Base-by-base conservation (phyloP, 768 basidiomycete genomes). In the Termitomyces heimii region DNA sequence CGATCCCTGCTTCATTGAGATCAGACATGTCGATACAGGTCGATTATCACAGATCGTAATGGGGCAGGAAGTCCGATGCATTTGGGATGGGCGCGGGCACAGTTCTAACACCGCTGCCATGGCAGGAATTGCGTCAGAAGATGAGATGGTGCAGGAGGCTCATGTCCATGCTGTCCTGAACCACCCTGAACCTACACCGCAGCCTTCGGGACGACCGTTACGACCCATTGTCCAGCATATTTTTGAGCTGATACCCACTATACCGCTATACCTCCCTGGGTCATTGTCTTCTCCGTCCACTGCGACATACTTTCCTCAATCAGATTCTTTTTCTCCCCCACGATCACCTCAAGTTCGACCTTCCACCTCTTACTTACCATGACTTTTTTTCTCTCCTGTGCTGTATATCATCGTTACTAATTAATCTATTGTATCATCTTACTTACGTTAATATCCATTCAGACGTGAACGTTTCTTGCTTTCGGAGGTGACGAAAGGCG, bases 141-240 rank as follows among this genome's bases (percentile, higher is more conserved):
- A 68, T 69, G 82, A 77, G 13, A 81, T 85, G 67, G 78, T 80
- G 37, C 90, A 90, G 64, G 93, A 95, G 58, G 84, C 92, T 3
- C 82, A 85, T 39, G 84, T 97, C 18, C 94, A 97, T 61, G 89
- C 85, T 6, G 92, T 94, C 31, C 89, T 91, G 84, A 87, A 85
- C 45, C 77, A 83, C 1, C 69, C 75, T 1, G 82, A 80, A 54
- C 64, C 69, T 14, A 75, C 81, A 0, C 62, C 69, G 5, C 76
- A 73, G 39, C 66, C 77, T 46, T 67, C 72, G 18, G 75, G 75
- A 13, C 67, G 73, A 49, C 63, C 67, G 26, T 64, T 69, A 28
- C 77, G 85, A 10, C 78, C 82, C 29, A 70, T 82, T 16, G 76
- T 80, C 28, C 89, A 91, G 60, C 87, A 88, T 63, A 85, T 91